Percentiles rank a stretch among this genome's conserved stretches.
These are phyloP conservation scores for Coemansia sp. DNA, from an alignment of 192 early-diverging fungal genomes.

Conservation along the genomic window DNA sequence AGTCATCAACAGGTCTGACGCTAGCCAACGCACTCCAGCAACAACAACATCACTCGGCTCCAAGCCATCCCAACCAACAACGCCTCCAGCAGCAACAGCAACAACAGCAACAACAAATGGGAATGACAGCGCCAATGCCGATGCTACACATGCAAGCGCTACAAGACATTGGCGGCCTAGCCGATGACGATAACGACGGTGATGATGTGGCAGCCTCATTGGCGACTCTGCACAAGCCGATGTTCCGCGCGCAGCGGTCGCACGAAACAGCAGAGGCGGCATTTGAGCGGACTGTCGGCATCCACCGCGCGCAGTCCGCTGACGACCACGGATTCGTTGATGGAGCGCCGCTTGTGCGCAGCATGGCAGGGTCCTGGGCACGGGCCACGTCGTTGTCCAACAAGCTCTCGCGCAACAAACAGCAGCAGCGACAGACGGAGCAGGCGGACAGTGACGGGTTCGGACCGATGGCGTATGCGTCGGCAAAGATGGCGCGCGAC, in stretches of 20 bases:
- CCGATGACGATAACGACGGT: conserved; percentile 11
- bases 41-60: conserved; percentile 16
- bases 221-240: conserved; percentile 13
- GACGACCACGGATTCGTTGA: conserved; percentile 50
- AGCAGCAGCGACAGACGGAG: conserved; percentile 10
- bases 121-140: too few relatives aligned
- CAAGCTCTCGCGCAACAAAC: conserved; percentile 19
- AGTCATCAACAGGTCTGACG: conserved; percentile 13
- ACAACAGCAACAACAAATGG: conserved; percentile 6
- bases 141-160: not conserved
- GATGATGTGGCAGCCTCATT: not conserved
- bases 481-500: conserved; percentile 35
- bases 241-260: conserved; percentile 32
- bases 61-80: not conserved
- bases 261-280: conserved; percentile 40
- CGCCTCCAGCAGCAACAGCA: conserved; percentile 2
- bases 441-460: conserved; percentile 13
- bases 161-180: not conserved
- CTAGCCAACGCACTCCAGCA: conserved; percentile 42
- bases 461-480: conserved; percentile 46
- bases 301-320: conserved; percentile 32
- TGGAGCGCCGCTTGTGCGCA: conserved; percentile 33
- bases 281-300: conserved; percentile 18
- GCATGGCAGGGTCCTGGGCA: conserved; percentile 40
- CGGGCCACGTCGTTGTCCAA: conserved; percentile 26